Evolutionary conservation across 164 flowering plant genomes (phyloP).

Genomic region (Berberis thunbergii): DNA sequence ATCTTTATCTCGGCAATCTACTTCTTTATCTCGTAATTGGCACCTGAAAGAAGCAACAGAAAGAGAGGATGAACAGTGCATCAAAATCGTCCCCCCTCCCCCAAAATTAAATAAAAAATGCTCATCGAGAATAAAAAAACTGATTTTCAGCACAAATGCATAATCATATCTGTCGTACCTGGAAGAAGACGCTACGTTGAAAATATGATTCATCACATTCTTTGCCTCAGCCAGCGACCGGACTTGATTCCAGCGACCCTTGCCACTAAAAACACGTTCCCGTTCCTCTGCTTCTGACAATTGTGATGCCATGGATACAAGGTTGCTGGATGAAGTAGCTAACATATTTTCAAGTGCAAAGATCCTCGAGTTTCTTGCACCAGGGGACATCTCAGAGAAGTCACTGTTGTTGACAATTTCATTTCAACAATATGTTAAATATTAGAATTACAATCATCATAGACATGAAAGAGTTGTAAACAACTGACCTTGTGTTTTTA

Average conservation of each 20-base stretch:
- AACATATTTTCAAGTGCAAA: constrained; percentile 97
- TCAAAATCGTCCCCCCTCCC: too few relatives aligned
- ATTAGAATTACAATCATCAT: not conserved
- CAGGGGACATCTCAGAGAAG: constrained; percentile 73
- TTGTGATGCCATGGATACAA: constrained; percentile 95
- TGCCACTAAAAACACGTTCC: constrained; percentile 73
- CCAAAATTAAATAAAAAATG: too few relatives aligned
- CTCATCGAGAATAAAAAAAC: not conserved
- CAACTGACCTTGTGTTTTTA: constrained; percentile 34
- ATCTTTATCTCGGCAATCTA: constrained; percentile 73
- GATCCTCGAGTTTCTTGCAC: constrained; percentile 94
- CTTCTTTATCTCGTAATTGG: constrained; percentile 62
- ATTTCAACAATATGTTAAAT: not conserved
- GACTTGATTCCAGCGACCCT: constrained; percentile 96
- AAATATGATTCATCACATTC: constrained; percentile 69
- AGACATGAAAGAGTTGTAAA: not conserved
- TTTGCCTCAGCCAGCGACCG: constrained; percentile 93
- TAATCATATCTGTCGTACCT: constrained; percentile 39
- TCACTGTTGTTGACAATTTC: constrained; percentile 26
- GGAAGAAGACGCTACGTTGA: constrained; percentile 73
- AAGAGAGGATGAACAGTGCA: too few relatives aligned
- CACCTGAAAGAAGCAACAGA: constrained; percentile 39
- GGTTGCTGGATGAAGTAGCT: constrained; percentile 69
- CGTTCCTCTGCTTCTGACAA: constrained; percentile 97
- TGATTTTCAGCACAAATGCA: not conserved